phyloP scores from a whole-genome alignment of 306 rosid genomes.

The Sesbania bispinosa region DNA sequence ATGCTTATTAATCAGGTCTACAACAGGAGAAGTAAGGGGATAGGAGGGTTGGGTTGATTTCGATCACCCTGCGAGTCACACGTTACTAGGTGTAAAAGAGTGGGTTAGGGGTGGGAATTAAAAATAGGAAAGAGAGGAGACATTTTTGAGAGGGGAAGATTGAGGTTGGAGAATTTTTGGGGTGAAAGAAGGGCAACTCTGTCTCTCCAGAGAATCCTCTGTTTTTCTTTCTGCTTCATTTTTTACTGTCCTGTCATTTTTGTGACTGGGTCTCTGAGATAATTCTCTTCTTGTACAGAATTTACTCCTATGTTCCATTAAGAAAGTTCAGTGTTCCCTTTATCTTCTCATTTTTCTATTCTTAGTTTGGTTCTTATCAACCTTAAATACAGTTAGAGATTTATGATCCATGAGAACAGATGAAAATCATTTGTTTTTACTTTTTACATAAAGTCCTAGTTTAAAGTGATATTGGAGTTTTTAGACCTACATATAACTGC shows the following conservation, averaged over 20 bases:
- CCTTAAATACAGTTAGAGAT: neutral
- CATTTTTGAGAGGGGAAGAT: too few species aligned
- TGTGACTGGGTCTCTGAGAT: neutral
- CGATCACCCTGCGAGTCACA: too few species aligned
- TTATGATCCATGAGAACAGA: slow-evolving; percentile 5
- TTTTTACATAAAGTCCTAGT: neutral
- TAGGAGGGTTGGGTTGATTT: too few species aligned
- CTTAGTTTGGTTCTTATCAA: neutral
- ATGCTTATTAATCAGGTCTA: too few species aligned
- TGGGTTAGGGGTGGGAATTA: too few species aligned
- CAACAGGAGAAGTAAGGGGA: too few species aligned
- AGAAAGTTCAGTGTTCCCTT: neutral
- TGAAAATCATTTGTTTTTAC: neutral
- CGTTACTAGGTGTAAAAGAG: too few species aligned
- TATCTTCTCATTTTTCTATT: neutral
- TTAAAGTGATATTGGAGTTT: neutral
- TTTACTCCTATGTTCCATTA: neutral
- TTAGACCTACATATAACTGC: neutral
- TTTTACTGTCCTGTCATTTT: neutral
- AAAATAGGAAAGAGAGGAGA: too few species aligned
- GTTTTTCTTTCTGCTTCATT: neutral
- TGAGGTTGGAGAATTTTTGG: neutral
- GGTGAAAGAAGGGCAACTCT: neutral
- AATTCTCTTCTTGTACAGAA: neutral
- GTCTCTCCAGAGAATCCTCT: neutral